phyloP scores from a whole-genome alignment of 345 rosid species.

The Lepidium didymum region DNA sequence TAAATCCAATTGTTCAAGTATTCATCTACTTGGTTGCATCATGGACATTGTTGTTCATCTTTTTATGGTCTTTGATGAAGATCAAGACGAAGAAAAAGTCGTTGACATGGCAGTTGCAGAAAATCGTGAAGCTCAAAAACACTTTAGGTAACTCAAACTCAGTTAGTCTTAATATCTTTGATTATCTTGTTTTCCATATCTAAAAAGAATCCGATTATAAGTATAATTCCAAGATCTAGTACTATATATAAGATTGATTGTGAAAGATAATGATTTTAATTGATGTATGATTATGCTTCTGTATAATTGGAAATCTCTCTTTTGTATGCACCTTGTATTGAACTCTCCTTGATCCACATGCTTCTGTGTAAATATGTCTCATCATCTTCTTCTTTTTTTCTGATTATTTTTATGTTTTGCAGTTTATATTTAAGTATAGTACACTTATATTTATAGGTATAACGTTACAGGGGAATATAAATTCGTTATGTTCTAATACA shows the following conservation, averaged over 20 bases:
- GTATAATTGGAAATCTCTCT: neutral
- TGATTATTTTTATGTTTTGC: too few species aligned
- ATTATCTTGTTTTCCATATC: neutral
- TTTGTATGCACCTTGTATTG: neutral
- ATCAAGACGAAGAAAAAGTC: slow-evolving; percentile 1
- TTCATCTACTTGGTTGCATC: slow-evolving; percentile 27
- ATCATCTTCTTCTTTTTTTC: too few species aligned
- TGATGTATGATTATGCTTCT: neutral
- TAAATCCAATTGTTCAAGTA: neutral
- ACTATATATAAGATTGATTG: neutral
- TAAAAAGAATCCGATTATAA: neutral
- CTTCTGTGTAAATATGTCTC: too few species aligned
- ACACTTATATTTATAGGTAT: too few species aligned
- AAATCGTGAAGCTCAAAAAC: slow-evolving; percentile 24
- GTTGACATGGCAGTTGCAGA: slow-evolving; percentile 9
- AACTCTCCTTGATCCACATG: neutral
- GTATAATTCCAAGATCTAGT: neutral
- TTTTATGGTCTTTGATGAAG: neutral
- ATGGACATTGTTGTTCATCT: slow-evolving; percentile 16
- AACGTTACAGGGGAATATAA: too few species aligned
- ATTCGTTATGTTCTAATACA: too few species aligned
- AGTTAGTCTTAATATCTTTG: neutral
- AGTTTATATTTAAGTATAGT: too few species aligned
- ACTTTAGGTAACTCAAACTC: slow-evolving; percentile 20
- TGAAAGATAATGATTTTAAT: neutral